Evolutionary conservation across 805 yeast species (phyloP), one percentile per base, ranked within the genome.

Genomic region (Metschnikowia anglica): DNA sequence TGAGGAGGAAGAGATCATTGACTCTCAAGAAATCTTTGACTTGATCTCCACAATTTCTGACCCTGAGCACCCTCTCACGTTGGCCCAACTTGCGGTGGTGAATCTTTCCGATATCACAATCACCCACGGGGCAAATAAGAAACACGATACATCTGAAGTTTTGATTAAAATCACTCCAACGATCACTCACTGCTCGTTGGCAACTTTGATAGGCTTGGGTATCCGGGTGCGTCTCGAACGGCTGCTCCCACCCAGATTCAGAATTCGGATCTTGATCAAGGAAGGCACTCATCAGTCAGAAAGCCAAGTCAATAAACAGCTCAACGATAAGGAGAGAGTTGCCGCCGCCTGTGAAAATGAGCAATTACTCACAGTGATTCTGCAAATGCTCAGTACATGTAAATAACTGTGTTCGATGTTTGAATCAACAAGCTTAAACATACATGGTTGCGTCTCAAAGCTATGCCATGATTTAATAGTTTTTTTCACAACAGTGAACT

Each of bases 321-420:
- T 93, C 47, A 93, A 93, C 59, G 99, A 93, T 61, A 93, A 93
- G 66, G 99, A 93, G 65, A 73, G 99, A 48, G 97, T 93, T 0
- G 95, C 96, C 24, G 99, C 99, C 20, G 99, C 99, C 0, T 90
- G 98, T 63, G 99, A 93, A 59, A 93, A 93, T 57, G 96, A 86
- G 44, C 99, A 93, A 68, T 70, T 93, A 32, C 68, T 90, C 29
- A 76, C 81, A 23, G 99, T 93, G n/a, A 85, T 93, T 28, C 85
- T 89, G 52, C 88, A 85, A 49, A 93, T 93, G 99, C 73, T 93
- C 44, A 75, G 85, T 27, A 84, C 93, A 3, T 93, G 99, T 58
- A 67, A 68, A 53, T 69, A 40, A 34, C 12, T 29, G 16, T 16
- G 20, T 4, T 13, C 10, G 12, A 25, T 25, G 28, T 5, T 9